phyloP scores from a whole-genome alignment of 257 asterid species.

The Rhazya stricta region DNA sequence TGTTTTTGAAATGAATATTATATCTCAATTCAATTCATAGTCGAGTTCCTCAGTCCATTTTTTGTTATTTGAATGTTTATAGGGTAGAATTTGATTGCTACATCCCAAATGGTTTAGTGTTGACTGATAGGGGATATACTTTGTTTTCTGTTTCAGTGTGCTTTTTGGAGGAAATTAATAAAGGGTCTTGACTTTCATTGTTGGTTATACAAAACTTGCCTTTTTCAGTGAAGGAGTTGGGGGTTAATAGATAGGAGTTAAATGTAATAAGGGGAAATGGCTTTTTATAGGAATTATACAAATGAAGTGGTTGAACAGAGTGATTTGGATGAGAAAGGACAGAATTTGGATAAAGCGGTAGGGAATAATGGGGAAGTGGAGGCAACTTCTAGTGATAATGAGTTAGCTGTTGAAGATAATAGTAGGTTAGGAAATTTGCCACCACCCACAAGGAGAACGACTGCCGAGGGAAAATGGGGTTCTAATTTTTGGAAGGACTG shows the following conservation, averaged over 20 bases:
- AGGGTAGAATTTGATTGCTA: neutral
- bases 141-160: constrained; percentile 35
- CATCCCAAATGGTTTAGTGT: neutral
- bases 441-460: constrained; percentile 39
- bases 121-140: constrained; percentile 1
- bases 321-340: constrained; percentile 45
- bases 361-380: constrained; percentile 52
- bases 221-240: constrained; percentile 4
- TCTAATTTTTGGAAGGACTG: constrained; percentile 84
- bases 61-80: neutral
- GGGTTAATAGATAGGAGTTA: constrained; percentile 9
- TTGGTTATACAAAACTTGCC: constrained; percentile 25
- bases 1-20: neutral
- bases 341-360: constrained; percentile 35
- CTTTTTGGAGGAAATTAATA: constrained; percentile 38
- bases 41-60: neutral
- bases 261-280: constrained; percentile 56
- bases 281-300: constrained; percentile 50
- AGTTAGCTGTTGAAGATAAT: constrained; percentile 35
- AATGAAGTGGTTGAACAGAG: constrained; percentile 44
- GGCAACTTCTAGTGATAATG: constrained; percentile 41
- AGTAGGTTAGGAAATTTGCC: constrained; percentile 30
- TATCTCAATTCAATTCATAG: neutral
- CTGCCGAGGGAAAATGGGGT: constrained; percentile 68
- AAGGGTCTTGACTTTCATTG: constrained; percentile 16